phyloP scores from a whole-genome alignment of 192 early-diverging fungal genomes.

The Chytriomyces confervae region DNA sequence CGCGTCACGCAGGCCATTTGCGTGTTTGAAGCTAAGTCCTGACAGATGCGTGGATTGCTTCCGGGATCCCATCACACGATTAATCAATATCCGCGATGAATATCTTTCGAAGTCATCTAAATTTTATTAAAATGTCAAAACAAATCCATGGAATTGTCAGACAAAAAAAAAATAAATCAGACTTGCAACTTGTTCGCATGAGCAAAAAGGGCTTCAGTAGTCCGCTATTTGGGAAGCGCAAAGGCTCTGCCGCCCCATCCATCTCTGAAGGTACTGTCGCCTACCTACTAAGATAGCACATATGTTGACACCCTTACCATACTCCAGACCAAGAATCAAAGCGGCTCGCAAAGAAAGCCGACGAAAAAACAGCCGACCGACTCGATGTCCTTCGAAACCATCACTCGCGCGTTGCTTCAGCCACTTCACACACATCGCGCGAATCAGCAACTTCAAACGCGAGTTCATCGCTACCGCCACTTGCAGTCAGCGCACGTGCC shows the following conservation, averaged over 20 bases:
- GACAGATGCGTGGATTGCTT: no score
- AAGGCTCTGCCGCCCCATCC: not conserved
- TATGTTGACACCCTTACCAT: not conserved
- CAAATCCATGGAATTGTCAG: not conserved
- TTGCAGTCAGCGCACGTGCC: constrained; percentile 4
- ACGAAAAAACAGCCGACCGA: no score
- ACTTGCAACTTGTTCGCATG: not conserved
- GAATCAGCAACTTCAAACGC: not conserved
- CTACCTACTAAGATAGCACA: not conserved
- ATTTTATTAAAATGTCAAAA: constrained; percentile 10
- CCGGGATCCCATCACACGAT: no score
- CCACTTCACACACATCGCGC: not conserved
- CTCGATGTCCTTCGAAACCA: no score
- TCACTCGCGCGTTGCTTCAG: not conserved
- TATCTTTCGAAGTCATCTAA: constrained; percentile 33
- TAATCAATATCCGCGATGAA: constrained; percentile 6
- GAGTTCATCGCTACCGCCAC: not conserved
- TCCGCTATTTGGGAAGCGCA: constrained; percentile 23
- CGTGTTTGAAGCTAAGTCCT: no score
- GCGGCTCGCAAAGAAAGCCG: not conserved
- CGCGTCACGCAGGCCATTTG: no score
- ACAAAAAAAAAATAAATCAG: not conserved
- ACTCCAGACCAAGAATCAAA: not conserved
- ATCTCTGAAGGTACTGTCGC: not conserved
- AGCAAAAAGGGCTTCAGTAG: constrained; percentile 21